Evolutionary conservation across 306 rosid genomes (phyloP), one percentile per base, ranked within the genome.

Genomic region (Sindora glabra): DNA sequence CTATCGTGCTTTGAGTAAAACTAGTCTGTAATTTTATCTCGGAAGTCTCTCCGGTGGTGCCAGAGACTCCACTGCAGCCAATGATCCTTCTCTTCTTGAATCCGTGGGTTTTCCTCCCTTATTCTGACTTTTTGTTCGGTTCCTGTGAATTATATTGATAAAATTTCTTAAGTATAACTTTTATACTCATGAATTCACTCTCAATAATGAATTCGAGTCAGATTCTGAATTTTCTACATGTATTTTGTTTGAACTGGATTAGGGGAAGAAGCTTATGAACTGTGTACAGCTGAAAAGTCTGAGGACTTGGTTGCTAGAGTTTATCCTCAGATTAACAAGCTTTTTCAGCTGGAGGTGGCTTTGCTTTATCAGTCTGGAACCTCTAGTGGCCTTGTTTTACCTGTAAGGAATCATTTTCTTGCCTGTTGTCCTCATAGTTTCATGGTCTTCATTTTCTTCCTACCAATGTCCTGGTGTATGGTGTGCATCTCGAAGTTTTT

Each of bases 231-330:
- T 7, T 47, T 46, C 34, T 42, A 27, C 19, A 13, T 2, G 10
- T 37, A 21, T 14, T 38, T 53, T 41, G 15, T 17, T 22, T n/a
- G 56, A 15, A 34, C 53, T 59, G 70, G 21, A 53, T 33, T 53
- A 92, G 96, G 89, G 86, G 68, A 88, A 78, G 79, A 86, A 62
- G 82, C 96, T 92, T 67, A 80, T 60, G 82, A 83, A 15, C 44
- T 86, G 40, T 92, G 98, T 19, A 81, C 77, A 48, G 64, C 70
- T n/a, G 95, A 92, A 70, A 80, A 81, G 15, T 76, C 89, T 9
- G 94, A 92, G 67, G 95, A 92, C 74, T 77, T 92, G 83, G 76
- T 78, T 4, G 95, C 86, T 55, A 81, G 96, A 78, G 84, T 92
- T 78, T 86, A 85, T 76, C 88, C 98, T 0, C 87, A 73, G 54